Evolutionary conservation across 768 basidiomycete genomes (phyloP).

Genomic region (Galerina marginata): DNA sequence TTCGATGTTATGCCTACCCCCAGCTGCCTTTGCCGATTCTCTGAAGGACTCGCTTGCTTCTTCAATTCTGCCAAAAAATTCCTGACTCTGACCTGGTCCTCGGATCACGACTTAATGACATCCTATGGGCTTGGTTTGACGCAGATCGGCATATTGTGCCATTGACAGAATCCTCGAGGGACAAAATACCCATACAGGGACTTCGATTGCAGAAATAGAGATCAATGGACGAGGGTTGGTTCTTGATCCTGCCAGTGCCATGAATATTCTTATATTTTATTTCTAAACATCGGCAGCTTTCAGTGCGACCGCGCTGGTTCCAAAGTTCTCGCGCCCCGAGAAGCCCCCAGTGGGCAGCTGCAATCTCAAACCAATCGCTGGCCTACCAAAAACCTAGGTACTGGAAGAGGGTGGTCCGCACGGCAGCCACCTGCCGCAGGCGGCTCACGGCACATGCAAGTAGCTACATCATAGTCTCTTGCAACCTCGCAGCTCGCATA

Average conservation of each 20-base stretch:
- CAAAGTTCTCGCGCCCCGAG: slow-evolving; percentile 1
- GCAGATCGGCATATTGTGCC: slow-evolving; percentile 1
- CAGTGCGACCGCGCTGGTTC: background rate
- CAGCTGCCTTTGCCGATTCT: too few relatives aligned
- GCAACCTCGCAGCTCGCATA: too few relatives aligned
- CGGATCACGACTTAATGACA: background rate
- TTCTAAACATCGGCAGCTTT: background rate
- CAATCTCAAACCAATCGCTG: background rate
- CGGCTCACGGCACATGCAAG: too few relatives aligned
- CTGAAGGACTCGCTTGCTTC: too few relatives aligned
- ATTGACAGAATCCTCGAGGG: background rate
- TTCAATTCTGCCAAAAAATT: too few relatives aligned
- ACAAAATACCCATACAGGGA: background rate
- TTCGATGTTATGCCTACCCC: background rate
- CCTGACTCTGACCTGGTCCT: background rate
- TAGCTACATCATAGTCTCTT: too few relatives aligned
- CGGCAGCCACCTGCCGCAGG: too few relatives aligned
- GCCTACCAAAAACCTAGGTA: background rate
- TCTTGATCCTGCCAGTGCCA: background rate
- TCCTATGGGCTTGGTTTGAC: background rate
- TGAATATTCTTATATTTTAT: background rate
- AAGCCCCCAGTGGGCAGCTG: background rate
- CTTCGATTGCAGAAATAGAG: background rate
- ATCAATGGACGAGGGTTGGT: background rate
- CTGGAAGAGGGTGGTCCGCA: background rate